Percentiles rank a stretch among this genome's conserved stretches.
These are phyloP conservation scores for Termitomyces sp. DNA, from an alignment of 768 basidiomycete genomes.

Conservation along the genomic window DNA sequence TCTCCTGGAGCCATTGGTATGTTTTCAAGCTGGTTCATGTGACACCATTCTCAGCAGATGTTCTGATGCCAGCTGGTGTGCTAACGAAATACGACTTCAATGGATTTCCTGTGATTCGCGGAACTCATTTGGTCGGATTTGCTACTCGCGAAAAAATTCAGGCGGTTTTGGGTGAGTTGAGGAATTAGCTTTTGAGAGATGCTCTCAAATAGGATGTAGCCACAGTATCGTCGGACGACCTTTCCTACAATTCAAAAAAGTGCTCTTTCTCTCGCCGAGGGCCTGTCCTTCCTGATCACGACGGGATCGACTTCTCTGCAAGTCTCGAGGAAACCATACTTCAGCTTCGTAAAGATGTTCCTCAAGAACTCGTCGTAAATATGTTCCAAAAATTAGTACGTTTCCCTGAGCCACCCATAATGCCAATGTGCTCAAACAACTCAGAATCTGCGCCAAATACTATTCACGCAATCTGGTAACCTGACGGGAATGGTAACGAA, in stretches of 20 bases:
- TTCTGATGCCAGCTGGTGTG: slow-evolving; percentile 27
- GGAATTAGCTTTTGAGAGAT: neutral
- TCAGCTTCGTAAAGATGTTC: slow-evolving; percentile 62
- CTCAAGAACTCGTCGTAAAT: slow-evolving; percentile 63
- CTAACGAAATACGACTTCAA: slow-evolving; percentile 41
- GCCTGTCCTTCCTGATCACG: slow-evolving; percentile 19
- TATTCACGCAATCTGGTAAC: slow-evolving; percentile 57
- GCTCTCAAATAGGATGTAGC: slow-evolving; percentile 13
- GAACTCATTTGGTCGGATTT: slow-evolving; percentile 51
- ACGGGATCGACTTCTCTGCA: slow-evolving; percentile 30
- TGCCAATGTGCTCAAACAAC: neutral
- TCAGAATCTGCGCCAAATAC: slow-evolving; percentile 62
- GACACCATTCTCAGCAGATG: neutral
- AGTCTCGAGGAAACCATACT: slow-evolving; percentile 46
- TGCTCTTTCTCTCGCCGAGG: slow-evolving; percentile 36
- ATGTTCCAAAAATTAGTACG: slow-evolving; percentile 70
- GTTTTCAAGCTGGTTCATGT: neutral
- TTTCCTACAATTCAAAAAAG: slow-evolving; percentile 22
- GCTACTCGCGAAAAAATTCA: slow-evolving; percentile 51
- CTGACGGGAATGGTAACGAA: slow-evolving; percentile 66
- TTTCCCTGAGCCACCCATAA: neutral
- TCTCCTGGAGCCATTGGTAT: slow-evolving; percentile 46
- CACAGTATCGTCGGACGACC: slow-evolving; percentile 24
- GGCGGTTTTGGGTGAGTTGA: slow-evolving; percentile 26
- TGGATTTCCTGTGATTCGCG: slow-evolving; percentile 61